Conservation (phyloP, 1,284 basidiomycete genomes). For the Ustilago shanxiensis region DNA sequence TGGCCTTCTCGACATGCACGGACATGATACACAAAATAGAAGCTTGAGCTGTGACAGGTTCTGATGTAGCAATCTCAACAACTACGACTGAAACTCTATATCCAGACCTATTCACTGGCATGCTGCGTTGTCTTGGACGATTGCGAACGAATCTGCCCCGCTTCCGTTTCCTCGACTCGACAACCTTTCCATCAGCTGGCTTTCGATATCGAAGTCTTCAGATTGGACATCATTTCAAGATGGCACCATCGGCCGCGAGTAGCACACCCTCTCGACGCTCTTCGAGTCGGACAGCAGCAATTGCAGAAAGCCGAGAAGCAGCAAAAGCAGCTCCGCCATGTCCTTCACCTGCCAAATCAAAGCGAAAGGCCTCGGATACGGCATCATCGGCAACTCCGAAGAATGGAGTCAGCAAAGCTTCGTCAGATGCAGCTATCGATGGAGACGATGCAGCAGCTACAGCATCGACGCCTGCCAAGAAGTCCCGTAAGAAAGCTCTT, state of each 20-base stretch:
- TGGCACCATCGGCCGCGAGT: constrained; percentile 16
- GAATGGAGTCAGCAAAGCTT: not conserved
- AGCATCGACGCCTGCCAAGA: constrained; percentile 22
- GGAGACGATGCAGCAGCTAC: not conserved
- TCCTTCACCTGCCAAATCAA: constrained; percentile 22
- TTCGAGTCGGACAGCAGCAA: constrained; percentile 19
- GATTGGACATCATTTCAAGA: not conserved
- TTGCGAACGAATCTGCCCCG: not conserved
- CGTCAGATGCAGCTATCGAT: not conserved
- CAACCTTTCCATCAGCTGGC: not conserved
- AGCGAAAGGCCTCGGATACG: constrained; percentile 29
- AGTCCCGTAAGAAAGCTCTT: constrained; percentile 40
- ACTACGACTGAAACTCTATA: not conserved
- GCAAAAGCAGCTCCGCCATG: constrained; percentile 1
- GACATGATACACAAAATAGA: not conserved
- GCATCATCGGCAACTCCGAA: constrained; percentile 7
- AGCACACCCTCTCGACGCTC: constrained; percentile 13
- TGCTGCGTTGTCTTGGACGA: not conserved
- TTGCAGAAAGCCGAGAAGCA: not conserved
- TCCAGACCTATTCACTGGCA: constrained; percentile 2
- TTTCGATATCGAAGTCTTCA: not conserved
- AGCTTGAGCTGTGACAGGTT: not conserved
- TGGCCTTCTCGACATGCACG: too few relatives aligned
- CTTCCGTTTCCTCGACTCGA: not conserved
- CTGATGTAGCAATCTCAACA: not conserved